These are phyloP conservation scores for Malania oleifera DNA, from an alignment of 164 flowering plant genomes.

Conservation along the genomic window DNA sequence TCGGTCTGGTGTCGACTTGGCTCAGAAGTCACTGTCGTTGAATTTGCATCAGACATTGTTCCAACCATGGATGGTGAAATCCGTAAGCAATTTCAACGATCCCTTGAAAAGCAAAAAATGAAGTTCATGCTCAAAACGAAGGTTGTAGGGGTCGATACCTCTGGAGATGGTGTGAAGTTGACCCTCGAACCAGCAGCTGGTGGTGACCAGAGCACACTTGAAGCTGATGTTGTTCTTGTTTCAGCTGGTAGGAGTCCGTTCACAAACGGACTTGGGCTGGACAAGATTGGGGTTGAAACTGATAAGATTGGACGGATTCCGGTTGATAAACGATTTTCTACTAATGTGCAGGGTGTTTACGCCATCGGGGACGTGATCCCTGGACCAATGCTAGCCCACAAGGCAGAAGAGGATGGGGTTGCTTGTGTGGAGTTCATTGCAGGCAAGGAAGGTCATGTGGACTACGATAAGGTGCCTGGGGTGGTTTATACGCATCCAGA, in stretches of 20 bases:
- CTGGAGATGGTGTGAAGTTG: slow-evolving; percentile 60
- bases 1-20: slow-evolving; percentile 91
- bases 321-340: slow-evolving; percentile 56
- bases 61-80: slow-evolving; percentile 82
- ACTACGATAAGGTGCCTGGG: slow-evolving; percentile 85
- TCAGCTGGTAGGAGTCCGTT: slow-evolving; percentile 83
- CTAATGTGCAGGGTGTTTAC: slow-evolving; percentile 63
- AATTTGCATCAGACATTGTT: slow-evolving; percentile 80
- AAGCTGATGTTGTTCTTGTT: slow-evolving; percentile 88
- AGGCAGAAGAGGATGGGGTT: slow-evolving; percentile 93
- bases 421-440: slow-evolving; percentile 89
- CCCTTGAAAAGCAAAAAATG: slow-evolving; percentile 88
- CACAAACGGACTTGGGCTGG: slow-evolving; percentile 73
- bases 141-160: slow-evolving; percentile 74
- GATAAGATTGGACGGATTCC: slow-evolving; percentile 68
- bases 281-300: slow-evolving; percentile 74
- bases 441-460: slow-evolving; percentile 83
- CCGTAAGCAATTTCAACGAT: slow-evolving; percentile 76
- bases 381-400: slow-evolving; percentile 93
- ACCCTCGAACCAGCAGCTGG: slow-evolving; percentile 84
- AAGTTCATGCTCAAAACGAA: slow-evolving; percentile 84
- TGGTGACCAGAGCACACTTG: slow-evolving; percentile 70
- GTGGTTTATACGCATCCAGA: slow-evolving; percentile 93
- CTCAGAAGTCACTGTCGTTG: slow-evolving; percentile 85
- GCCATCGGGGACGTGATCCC: slow-evolving; percentile 95